phyloP scores from a whole-genome alignment of 768 basidiomycete species.

The Leccinum disarticulatum region DNA sequence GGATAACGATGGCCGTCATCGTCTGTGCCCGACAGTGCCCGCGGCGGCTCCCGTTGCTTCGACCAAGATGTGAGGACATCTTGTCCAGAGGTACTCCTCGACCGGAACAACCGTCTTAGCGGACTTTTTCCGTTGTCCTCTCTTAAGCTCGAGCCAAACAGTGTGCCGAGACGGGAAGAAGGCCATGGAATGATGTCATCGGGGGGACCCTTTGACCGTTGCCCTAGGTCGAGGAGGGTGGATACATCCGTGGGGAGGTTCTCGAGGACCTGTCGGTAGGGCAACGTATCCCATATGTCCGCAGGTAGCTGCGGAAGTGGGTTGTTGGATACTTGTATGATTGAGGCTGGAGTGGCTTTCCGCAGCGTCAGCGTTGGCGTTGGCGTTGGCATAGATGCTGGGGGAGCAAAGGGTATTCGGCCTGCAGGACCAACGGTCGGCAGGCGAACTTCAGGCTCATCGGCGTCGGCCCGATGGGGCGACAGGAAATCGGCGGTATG shows the following conservation, averaged over 20 bases:
- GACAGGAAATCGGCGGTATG: slow-evolving; percentile 10
- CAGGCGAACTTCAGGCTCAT: slow-evolving; percentile 6
- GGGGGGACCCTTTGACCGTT: slow-evolving; percentile 2
- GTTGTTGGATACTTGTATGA: slow-evolving; percentile 34
- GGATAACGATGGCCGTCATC: slow-evolving; percentile 26
- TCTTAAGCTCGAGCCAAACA: slow-evolving; percentile 28
- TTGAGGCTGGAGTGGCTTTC: neutral
- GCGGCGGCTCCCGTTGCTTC: slow-evolving; percentile 20
- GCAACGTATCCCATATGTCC: slow-evolving; percentile 57
- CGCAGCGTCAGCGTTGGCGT: neutral
- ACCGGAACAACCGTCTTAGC: slow-evolving; percentile 45
- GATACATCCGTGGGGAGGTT: slow-evolving; percentile 48
- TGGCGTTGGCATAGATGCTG: slow-evolving; percentile 7
- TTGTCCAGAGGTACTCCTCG: slow-evolving; percentile 35
- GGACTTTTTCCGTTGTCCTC: slow-evolving; percentile 37
- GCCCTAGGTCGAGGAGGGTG: slow-evolving; percentile 12
- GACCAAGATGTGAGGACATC: slow-evolving; percentile 6
- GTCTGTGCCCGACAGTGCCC: slow-evolving; percentile 21
- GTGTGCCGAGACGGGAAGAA: slow-evolving; percentile 16
- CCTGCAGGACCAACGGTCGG: slow-evolving; percentile 6
- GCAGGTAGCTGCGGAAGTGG: slow-evolving; percentile 65
- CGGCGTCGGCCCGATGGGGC: neutral
- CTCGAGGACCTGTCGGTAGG: slow-evolving; percentile 52
- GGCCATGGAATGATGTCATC: slow-evolving; percentile 23
- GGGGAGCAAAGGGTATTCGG: slow-evolving; percentile 11